A percentile compares a stretch with the other conserved stretches of the same genome.
phyloP scores from a whole-genome alignment of 306 rosid species.

The Ceratonia siliqua region DNA sequence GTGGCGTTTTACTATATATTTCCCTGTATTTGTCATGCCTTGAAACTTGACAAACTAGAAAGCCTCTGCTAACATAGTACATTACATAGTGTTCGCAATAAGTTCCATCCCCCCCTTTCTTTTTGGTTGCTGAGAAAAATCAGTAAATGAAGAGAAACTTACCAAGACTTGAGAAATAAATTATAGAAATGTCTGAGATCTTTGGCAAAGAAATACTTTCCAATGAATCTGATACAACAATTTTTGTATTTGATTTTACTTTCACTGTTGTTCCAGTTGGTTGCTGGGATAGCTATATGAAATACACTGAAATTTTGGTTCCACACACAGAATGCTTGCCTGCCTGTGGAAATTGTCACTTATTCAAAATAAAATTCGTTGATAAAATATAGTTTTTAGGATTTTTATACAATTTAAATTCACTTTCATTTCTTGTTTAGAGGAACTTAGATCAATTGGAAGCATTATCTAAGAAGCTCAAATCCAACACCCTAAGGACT shows the following conservation, averaged over 20 bases:
- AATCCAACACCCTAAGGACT: conserved; percentile 75
- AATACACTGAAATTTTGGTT: not conserved
- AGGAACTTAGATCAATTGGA: conserved; percentile 88
- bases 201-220: not conserved
- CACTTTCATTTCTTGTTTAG: conserved; percentile 41
- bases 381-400: conserved; percentile 4
- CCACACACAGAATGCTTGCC: not conserved
- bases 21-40: not conserved
- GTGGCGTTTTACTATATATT: not conserved
- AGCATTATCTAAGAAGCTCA: conserved; percentile 85
- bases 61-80: not conserved
- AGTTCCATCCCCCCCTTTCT: not conserved
- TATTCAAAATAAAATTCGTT: not conserved
- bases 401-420: conserved; percentile 18
- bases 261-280: not conserved
- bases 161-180: not conserved
- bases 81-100: not conserved
- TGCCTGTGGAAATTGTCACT: not conserved
- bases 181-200: too few species aligned
- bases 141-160: not conserved
- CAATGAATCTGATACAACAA: not conserved
- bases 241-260: not conserved
- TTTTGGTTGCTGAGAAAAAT: not conserved
- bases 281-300: not conserved
- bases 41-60: not conserved